Conservation (phyloP, 164 flowering plant species). For the Amborella trichopoda region DNA sequence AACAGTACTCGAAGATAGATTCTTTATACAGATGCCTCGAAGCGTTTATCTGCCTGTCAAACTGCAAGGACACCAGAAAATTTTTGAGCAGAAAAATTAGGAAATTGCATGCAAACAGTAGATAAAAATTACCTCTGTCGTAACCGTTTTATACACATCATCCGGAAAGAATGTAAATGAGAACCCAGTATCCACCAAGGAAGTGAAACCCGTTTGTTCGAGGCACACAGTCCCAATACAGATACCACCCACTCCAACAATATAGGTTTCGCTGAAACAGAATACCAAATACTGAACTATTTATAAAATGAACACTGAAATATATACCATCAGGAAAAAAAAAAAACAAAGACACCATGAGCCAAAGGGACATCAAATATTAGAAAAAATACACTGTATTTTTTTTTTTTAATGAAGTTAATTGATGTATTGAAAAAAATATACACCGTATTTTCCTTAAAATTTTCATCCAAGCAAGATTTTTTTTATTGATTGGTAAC, state of each 20-base stretch:
- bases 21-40: conserved; percentile 38
- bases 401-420: too few species aligned
- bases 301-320: conserved; percentile 3
- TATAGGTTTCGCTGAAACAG: conserved; percentile 45
- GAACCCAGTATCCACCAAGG: conserved; percentile 75
- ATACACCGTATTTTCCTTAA: too few species aligned
- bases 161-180: conserved; percentile 82
- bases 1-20: conserved; percentile 79
- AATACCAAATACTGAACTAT: conserved; percentile 4
- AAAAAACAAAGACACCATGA: too few species aligned
- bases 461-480: too few species aligned
- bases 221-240: conserved; percentile 61
- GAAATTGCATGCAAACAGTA: neutral
- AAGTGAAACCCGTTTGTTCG: conserved; percentile 42
- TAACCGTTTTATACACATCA: conserved; percentile 37
- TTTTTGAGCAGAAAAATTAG: neutral
- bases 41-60: conserved; percentile 60
- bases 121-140: conserved; percentile 38
- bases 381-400: too few species aligned
- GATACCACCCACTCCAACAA: conserved; percentile 57
- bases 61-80: conserved; percentile 22
- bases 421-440: too few species aligned
- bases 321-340: too few species aligned
- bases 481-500: too few species aligned
- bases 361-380: too few species aligned